phyloP scores from a whole-genome alignment of 2,329 filamentous ascomycete species.

The Ascochyta pisi region DNA sequence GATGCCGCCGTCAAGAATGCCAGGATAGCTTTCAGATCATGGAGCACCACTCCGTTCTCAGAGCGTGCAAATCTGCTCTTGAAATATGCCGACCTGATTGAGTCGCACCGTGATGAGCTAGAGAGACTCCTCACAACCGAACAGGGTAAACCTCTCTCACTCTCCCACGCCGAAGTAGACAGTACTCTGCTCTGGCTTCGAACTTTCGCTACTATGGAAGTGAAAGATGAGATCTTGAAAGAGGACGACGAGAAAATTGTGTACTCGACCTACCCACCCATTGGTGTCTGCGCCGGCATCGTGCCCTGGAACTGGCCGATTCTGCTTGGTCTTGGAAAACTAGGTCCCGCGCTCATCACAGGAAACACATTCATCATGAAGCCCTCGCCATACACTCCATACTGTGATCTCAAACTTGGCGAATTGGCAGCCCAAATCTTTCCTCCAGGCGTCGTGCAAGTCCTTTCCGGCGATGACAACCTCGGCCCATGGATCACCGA shows the following conservation, averaged over 20 bases:
- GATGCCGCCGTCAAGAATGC: conserved; percentile 57
- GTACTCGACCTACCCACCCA: conserved; percentile 51
- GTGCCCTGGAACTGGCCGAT: conserved; percentile 54
- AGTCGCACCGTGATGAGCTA: conserved; percentile 27
- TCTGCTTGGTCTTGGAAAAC: conserved; percentile 54
- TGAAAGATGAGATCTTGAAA: conserved; percentile 46
- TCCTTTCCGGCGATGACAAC: conserved; percentile 64
- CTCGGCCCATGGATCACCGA: conserved; percentile 65
- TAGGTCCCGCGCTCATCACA: conserved; percentile 64
- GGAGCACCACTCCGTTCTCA: conserved; percentile 41
- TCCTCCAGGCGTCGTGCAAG: conserved; percentile 67
- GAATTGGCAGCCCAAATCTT: conserved; percentile 65
- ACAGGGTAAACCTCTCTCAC: conserved; percentile 33
- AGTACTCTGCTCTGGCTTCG: conserved; percentile 35
- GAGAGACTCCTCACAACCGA: conserved; percentile 33
- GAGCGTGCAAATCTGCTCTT: conserved; percentile 29
- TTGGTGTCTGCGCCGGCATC: conserved; percentile 53
- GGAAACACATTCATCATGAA: conserved; percentile 65
- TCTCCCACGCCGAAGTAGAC: conserved; percentile 28
- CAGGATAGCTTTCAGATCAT: conserved; percentile 53
- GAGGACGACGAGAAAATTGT: conserved; percentile 54
- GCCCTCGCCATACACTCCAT: conserved; percentile 64
- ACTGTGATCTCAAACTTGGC: conserved; percentile 64
- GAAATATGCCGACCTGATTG: conserved; percentile 30
- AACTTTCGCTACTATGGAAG: conserved; percentile 39